These are phyloP conservation scores for Cucumis variabilis DNA, from an alignment of 331 rosid species.

Conservation along the genomic window DNA sequence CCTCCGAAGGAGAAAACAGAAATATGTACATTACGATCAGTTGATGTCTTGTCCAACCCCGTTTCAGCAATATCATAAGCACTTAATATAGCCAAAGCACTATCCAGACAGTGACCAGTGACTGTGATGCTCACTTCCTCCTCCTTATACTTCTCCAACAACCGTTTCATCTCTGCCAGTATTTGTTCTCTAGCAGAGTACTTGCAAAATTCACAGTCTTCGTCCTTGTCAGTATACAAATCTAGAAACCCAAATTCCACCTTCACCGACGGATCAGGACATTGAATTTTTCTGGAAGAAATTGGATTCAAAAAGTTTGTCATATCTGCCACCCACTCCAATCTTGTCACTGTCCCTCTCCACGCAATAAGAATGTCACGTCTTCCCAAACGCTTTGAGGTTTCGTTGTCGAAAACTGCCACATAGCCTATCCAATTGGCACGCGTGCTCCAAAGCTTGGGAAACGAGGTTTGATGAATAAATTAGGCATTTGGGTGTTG, in stretches of 20 bases:
- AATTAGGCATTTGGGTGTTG: slow-evolving; percentile 50
- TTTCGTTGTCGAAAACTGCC: slow-evolving; percentile 35
- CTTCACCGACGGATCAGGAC: slow-evolving; percentile 51
- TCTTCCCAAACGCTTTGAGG: slow-evolving; percentile 57
- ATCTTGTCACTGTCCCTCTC: slow-evolving; percentile 76
- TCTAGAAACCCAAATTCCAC: slow-evolving; percentile 81
- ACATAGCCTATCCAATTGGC: slow-evolving; percentile 80
- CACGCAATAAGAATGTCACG: slow-evolving; percentile 70
- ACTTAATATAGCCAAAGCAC: slow-evolving; percentile 71
- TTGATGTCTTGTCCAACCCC: slow-evolving; percentile 44
- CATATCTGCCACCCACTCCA: slow-evolving; percentile 74
- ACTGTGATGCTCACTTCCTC: slow-evolving; percentile 69
- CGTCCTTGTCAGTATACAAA: slow-evolving; percentile 71
- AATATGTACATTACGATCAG: slow-evolving; percentile 28
- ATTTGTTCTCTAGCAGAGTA: slow-evolving; percentile 82
- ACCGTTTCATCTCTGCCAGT: slow-evolving; percentile 64
- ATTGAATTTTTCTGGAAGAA: slow-evolving; percentile 42
- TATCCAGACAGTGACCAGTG: slow-evolving; percentile 91
- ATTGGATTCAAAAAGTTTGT: slow-evolving; percentile 71
- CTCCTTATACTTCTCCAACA: slow-evolving; percentile 51
- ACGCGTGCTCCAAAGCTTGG: slow-evolving; percentile 36
- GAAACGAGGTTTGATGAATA: background rate
- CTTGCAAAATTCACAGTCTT: slow-evolving; percentile 51
- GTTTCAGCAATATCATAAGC: slow-evolving; percentile 81
- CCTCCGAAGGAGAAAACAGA: slow-evolving; percentile 82